Evolutionary conservation across 768 basidiomycete genomes (phyloP).

Genomic region (Cystofilobasidium capitatum): DNA sequence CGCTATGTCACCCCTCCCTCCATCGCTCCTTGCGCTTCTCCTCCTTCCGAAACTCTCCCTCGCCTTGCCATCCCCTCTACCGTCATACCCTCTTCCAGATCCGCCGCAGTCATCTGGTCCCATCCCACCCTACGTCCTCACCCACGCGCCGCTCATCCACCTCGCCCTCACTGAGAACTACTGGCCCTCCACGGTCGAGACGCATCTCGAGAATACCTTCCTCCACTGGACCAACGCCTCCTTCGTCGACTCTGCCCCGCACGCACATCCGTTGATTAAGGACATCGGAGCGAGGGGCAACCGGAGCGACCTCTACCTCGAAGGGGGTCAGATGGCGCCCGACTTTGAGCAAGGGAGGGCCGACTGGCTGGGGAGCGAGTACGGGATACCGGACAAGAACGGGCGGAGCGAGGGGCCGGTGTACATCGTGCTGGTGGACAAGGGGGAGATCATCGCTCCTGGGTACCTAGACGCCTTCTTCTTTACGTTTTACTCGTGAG

Average conservation of each 20-base stretch:
- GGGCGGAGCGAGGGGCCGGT: constrained; percentile 23
- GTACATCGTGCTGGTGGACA: constrained; percentile 26
- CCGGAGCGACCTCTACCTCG: constrained; percentile 18
- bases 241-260: background rate
- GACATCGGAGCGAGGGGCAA: constrained; percentile 22
- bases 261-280: background rate
- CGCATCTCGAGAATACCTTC: constrained; percentile 13
- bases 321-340: constrained; percentile 14
- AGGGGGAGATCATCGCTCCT: constrained; percentile 25
- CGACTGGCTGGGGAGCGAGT: constrained; percentile 23
- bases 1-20: background rate
- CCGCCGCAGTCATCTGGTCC: constrained; percentile 22
- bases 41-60: background rate
- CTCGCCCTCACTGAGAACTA: constrained; percentile 20
- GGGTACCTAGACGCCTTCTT: constrained; percentile 27
- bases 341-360: constrained; percentile 16
- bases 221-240: constrained; percentile 12
- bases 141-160: constrained; percentile 24
- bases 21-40: background rate
- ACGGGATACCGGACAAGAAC: constrained; percentile 20
- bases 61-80: background rate
- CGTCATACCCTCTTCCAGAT: background rate
- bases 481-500: constrained; percentile 27
- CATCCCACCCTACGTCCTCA: constrained; percentile 22
- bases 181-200: constrained; percentile 19